Conservation (phyloP, 257 asterid species). For the Anisodus acutangulus region DNA sequence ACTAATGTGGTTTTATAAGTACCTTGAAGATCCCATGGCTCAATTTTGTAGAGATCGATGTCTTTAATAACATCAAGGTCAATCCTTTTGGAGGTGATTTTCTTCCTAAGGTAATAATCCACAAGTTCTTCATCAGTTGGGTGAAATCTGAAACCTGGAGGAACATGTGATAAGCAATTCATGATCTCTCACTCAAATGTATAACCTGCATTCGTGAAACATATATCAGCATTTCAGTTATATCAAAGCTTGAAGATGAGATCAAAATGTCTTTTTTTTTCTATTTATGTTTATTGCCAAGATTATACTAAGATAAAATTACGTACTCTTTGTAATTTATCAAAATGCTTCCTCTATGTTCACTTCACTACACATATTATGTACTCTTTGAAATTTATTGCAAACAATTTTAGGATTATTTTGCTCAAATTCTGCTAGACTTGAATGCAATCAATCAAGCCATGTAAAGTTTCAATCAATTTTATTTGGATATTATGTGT, state of each 20-base stretch:
- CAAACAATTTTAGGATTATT: too few relatives aligned
- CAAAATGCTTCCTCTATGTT: too few relatives aligned
- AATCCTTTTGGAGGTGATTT: slow-evolving; percentile 59
- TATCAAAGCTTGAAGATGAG: not conserved
- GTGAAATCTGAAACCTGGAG: slow-evolving; percentile 95
- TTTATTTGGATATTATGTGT: too few relatives aligned
- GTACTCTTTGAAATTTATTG: too few relatives aligned
- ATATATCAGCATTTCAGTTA: not conserved
- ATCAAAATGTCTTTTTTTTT: not conserved
- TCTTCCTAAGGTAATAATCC: slow-evolving; percentile 84
- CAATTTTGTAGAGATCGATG: slow-evolving; percentile 89
- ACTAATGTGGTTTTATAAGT: not conserved
- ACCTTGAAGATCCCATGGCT: slow-evolving; percentile 99
- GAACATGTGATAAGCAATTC: slow-evolving; percentile 84
- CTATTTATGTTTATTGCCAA: too few relatives aligned
- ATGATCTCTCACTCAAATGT: slow-evolving; percentile 38
- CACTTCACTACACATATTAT: too few relatives aligned
- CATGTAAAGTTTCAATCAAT: not conserved
- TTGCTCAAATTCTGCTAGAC: not conserved
- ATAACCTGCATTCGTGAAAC: slow-evolving; percentile 12
- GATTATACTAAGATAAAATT: too few relatives aligned
- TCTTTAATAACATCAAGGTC: slow-evolving; percentile 89
- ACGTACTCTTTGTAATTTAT: too few relatives aligned
- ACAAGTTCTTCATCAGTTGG: slow-evolving; percentile 96
- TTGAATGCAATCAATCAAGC: not conserved